A percentile compares a stretch with the other conserved stretches of the same genome.
These are phyloP conservation scores for Cardamine chenopodiifolia DNA, from an alignment of 345 rosid genomes.

Conservation along the genomic window DNA sequence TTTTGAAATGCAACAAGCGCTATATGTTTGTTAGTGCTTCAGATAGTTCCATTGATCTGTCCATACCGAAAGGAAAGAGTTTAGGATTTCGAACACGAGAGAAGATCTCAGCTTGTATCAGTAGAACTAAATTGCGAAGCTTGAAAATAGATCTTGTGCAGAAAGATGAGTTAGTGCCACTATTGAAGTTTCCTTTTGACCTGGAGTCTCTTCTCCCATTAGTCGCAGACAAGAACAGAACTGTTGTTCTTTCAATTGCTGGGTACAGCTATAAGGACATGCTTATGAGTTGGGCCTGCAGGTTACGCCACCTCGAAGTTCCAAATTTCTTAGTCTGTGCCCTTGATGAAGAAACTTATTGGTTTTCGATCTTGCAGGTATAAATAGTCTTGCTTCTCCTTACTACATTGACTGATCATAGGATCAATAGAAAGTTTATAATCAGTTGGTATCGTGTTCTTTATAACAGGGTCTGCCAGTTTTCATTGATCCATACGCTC, in stretches of 20 bases:
- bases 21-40: constrained; percentile 50
- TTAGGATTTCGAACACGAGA: constrained; percentile 46
- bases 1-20: constrained; percentile 57
- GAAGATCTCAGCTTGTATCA: constrained; percentile 55
- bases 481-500: constrained; percentile 73
- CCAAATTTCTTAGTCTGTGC: constrained; percentile 84
- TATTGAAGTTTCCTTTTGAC: constrained; percentile 54
- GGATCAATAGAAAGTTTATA: background rate
- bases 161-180: constrained; percentile 44
- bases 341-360: constrained; percentile 81
- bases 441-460: constrained; percentile 16
- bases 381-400: constrained; percentile 9
- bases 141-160: constrained; percentile 41
- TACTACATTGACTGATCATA: background rate
- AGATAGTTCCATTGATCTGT: constrained; percentile 35
- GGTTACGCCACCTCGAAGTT: constrained; percentile 67
- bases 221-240: constrained; percentile 67
- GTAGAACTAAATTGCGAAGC: constrained; percentile 41
- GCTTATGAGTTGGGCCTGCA: constrained; percentile 98
- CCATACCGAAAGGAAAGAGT: constrained; percentile 22
- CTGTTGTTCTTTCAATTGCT: constrained; percentile 78
- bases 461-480: constrained; percentile 79
- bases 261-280: constrained; percentile 94
- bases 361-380: constrained; percentile 78
- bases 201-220: constrained; percentile 67